phyloP scores from a whole-genome alignment of 495 filamentous ascomycete genomes.

The Hypoxylon perforatum region DNA sequence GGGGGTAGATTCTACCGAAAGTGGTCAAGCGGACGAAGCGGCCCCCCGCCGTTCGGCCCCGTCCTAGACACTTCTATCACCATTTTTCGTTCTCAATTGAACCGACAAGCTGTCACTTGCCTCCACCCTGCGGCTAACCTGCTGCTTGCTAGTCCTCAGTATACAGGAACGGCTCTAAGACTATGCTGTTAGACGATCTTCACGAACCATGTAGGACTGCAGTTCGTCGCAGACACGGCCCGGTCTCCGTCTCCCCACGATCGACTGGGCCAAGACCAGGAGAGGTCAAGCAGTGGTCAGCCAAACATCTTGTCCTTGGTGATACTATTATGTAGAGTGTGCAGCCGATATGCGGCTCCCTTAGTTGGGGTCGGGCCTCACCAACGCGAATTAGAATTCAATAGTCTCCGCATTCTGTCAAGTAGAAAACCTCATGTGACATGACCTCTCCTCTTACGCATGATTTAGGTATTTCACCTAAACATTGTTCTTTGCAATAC shows the following conservation, averaged over 20 bases:
- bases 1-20: slow-evolving; percentile 43
- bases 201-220: slow-evolving; percentile 4
- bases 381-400: slow-evolving; percentile 6
- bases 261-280: slow-evolving; percentile 11
- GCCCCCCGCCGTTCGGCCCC: slow-evolving; percentile 4
- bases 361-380: slow-evolving; percentile 23
- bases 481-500: neutral
- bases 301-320: slow-evolving; percentile 3
- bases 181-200: neutral
- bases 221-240: slow-evolving; percentile 26
- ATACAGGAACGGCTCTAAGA: slow-evolving; percentile 2
- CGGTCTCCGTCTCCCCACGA: slow-evolving; percentile 34
- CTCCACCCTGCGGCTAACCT: slow-evolving; percentile 10
- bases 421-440: slow-evolving; percentile 9
- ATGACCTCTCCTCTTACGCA: neutral
- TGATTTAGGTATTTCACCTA: neutral
- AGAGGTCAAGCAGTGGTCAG: slow-evolving; percentile 2
- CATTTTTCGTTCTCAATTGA: slow-evolving; percentile 29
- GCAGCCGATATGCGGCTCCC: slow-evolving; percentile 29
- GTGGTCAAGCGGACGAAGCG: neutral
- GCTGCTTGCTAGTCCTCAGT: slow-evolving; percentile 5
- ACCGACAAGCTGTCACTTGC: slow-evolving; percentile 22
- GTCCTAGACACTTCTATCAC: neutral
- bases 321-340: slow-evolving; percentile 17
- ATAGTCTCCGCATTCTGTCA: slow-evolving; percentile 17